Evolutionary conservation across 2,329 filamentous ascomycete genomes (phyloP).

Genomic region (Triangularia verruculosa): DNA sequence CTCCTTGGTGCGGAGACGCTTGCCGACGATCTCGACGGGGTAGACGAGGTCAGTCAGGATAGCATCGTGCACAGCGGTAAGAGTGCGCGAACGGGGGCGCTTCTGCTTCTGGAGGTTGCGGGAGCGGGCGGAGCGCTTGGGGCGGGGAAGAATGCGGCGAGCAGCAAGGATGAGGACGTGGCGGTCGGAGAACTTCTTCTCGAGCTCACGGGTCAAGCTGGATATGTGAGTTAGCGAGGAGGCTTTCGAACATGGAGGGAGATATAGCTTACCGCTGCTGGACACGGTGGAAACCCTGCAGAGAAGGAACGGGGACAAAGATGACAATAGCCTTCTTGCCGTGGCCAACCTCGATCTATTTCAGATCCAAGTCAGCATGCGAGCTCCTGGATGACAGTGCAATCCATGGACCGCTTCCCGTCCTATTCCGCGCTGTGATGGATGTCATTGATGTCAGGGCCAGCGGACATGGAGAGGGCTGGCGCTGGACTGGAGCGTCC

Average conservation of each 20-base stretch:
- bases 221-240: constrained; percentile 9
- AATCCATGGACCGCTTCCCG: constrained; percentile 73
- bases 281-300: constrained; percentile 97
- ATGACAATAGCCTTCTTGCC: constrained; percentile 99
- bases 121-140: constrained; percentile 95
- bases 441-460: constrained; percentile 29
- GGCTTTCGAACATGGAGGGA: background rate
- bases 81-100: constrained; percentile 94
- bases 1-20: constrained; percentile 98
- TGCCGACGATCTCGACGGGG: constrained; percentile 99
- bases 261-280: constrained; percentile 86
- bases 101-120: constrained; percentile 98
- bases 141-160: constrained; percentile 96
- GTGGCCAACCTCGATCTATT: constrained; percentile 99
- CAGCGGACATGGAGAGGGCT: constrained; percentile 19
- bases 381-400: constrained; percentile 62
- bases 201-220: constrained; percentile 98
- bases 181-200: constrained; percentile 99
- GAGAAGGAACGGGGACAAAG: constrained; percentile 99
- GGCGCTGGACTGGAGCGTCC: constrained; percentile 8
- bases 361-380: constrained; percentile 70
- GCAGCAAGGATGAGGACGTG: constrained; percentile 98
- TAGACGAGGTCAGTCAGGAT: constrained; percentile 98
- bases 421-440: constrained; percentile 57
- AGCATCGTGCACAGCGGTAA: constrained; percentile 97